Percentiles rank a stretch among this genome's conserved stretches.
phyloP scores from a whole-genome alignment of 139 green algal genomes.

The Astrephomene gubernaculifera region DNA sequence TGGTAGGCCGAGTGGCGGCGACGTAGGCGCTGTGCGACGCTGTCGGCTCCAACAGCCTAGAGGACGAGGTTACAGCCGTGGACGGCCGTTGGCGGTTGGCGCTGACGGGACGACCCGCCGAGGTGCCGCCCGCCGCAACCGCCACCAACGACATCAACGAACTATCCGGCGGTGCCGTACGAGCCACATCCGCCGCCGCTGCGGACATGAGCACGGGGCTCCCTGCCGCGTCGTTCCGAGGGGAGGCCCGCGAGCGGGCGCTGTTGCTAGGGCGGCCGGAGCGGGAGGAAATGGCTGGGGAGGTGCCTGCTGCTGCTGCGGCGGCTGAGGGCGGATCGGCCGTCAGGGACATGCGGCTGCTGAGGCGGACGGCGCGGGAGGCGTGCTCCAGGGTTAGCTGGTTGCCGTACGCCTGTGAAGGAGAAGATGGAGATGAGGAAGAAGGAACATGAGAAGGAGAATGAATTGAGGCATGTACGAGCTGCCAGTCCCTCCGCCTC shows the following conservation, averaged over 20 bases:
- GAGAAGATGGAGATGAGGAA: not conserved
- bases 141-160: too few relatives aligned
- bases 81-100: not conserved
- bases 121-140: not conserved
- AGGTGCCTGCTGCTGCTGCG: not conserved
- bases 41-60: not conserved
- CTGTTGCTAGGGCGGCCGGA: constrained; percentile 1
- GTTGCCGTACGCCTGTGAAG: constrained; percentile 23
- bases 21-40: constrained; percentile 6
- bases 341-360: too few relatives aligned
- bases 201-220: too few relatives aligned
- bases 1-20: constrained; percentile 15
- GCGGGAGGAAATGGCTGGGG: not conserved
- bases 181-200: not conserved
- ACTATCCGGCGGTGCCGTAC: not conserved
- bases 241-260: not conserved
- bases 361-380: not conserved
- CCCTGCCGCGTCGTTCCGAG: too few relatives aligned
- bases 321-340: constrained; percentile 4
- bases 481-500: too few relatives aligned
- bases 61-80: not conserved
- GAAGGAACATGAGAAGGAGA: too few relatives aligned
- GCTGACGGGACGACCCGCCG: not conserved
- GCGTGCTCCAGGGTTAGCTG: constrained; percentile 6
- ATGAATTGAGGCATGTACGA: too few relatives aligned